Base-by-base conservation (phyloP, 1,284 basidiomycete species). In the Filobasidium uniguttulatum region DNA sequence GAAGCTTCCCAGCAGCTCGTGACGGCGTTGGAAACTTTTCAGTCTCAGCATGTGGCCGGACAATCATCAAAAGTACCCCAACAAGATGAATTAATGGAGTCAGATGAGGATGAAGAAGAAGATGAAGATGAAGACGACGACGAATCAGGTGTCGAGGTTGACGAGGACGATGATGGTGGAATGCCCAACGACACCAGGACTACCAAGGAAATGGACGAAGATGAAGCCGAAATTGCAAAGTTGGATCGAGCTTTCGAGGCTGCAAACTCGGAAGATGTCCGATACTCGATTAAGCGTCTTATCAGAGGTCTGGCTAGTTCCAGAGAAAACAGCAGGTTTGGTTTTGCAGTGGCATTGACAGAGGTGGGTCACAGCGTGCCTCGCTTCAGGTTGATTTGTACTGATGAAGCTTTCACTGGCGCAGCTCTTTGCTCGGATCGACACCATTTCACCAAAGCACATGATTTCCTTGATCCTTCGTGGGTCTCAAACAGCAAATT, bases 341-440 rank as follows among this genome's bases (percentile, higher is more conserved):
- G 93, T 12, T 98, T 97, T 64, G 87, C 91, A 7, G 91, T 97
- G 37, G 88, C 90, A 17, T 73, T 98, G 57, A 90, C 93, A 1
- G 91, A 96, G 75, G 89, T 90, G 61, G 57, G 80, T 72, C 15
- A 26, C 49, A 25, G 45, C 12, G 12, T 8, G 36, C 14, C 30
- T 37, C 20, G 10, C n/a, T 22, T n/a, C 5, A 23, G 19, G 12
- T 33, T 30, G n/a, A 36, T 17, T 33, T 31, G 20, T 41, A 28
- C 20, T 35, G 52, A 38, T 51, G 48, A 31, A 51, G 35, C 38
- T 50, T 28, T 35, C 15, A 47, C 26, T 31, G 57, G 17, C 23
- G 5, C 55, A 93, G 88, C 75, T 97, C 1, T 71, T 97, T 30
- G 79, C 83, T 19, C 77, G 83, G 40, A 75, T 96, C 60, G 73